These are phyloP conservation scores for Apiotrichum mycotoxinovorans DNA, from an alignment of 1,284 basidiomycete genomes.

Conservation along the genomic window DNA sequence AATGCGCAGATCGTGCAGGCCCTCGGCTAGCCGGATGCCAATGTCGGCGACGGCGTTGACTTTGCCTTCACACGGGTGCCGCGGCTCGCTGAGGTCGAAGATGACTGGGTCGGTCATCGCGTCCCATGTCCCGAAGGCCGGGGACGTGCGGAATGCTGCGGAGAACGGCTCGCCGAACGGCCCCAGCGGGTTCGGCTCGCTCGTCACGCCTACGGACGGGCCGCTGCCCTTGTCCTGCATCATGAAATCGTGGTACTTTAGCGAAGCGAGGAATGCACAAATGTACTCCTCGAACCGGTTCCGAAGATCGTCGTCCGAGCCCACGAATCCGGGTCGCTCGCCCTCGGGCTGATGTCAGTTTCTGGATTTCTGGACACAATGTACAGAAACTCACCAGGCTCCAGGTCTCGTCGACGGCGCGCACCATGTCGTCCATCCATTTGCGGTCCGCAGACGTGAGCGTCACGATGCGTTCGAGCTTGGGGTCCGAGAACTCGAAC, in stretches of 20 bases:
- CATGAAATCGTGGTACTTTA: conserved; percentile 80
- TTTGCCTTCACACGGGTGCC: conserved; percentile 83
- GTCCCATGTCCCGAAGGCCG: conserved; percentile 83
- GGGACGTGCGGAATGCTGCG: conserved; percentile 73
- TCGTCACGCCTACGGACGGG: not conserved
- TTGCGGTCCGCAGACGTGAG: conserved; percentile 91
- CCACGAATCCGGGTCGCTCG: conserved; percentile 61
- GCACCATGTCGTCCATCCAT: conserved; percentile 84
- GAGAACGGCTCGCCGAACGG: conserved; percentile 84
- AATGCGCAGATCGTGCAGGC: conserved; percentile 82
- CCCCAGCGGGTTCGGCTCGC: conserved; percentile 51
- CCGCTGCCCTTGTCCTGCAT: conserved; percentile 5
- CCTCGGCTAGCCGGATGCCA: conserved; percentile 75
- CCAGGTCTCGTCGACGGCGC: conserved; percentile 78
- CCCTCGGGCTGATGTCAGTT: conserved; percentile 21
- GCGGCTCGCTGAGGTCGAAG: conserved; percentile 87
- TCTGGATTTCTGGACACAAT: conserved; percentile 5
- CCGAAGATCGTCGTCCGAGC: conserved; percentile 87
- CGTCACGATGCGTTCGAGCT: conserved; percentile 69
- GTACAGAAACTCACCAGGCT: conserved; percentile 51
- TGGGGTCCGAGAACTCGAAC: conserved; percentile 79
- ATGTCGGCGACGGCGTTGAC: conserved; percentile 84
- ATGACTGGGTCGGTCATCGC: conserved; percentile 77
- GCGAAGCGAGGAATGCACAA: conserved; percentile 56
- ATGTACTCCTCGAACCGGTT: conserved; percentile 64